A percentile compares a stretch with the other conserved stretches of the same genome.
Conservation (phyloP, 2,329 filamentous ascomycete species). For the Teratosphaeriaceae sp. region DNA sequence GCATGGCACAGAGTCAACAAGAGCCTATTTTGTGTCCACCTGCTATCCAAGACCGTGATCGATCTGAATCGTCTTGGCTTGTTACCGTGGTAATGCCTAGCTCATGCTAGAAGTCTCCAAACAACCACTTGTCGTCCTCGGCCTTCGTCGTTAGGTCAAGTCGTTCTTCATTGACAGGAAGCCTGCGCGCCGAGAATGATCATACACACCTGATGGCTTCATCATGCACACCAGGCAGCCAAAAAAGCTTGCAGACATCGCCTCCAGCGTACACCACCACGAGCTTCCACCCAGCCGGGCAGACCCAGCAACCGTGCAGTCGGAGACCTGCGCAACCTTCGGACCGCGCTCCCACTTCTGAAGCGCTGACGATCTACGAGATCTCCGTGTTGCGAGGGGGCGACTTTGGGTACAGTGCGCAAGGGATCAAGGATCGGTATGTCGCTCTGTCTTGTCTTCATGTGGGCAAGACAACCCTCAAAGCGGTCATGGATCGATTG, state of each 20-base stretch:
- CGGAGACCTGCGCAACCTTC: background rate
- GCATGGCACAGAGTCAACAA: background rate
- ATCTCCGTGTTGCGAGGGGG: background rate
- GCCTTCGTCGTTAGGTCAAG: background rate
- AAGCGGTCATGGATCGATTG: background rate
- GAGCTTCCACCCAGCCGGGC: background rate
- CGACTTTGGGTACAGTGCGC: background rate
- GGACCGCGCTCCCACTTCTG: background rate
- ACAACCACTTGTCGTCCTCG: background rate
- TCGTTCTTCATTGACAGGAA: background rate
- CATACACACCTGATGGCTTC: background rate
- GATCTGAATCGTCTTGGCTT: background rate
- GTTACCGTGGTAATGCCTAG: background rate
- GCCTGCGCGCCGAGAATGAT: background rate
- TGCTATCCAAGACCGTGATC: background rate
- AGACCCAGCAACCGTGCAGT: background rate
- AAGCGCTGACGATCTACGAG: background rate
- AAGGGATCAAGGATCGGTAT: background rate
- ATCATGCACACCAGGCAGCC: background rate
- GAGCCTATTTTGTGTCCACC: background rate
- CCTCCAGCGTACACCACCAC: background rate
- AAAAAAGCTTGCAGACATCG: background rate
- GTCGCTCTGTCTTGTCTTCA: background rate
- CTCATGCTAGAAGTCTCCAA: background rate
- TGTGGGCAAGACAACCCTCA: conserved; percentile 1